Evolutionary conservation across 2,329 filamentous ascomycete species (phyloP), one percentile per base, ranked within the genome.

Genomic region (Penicillium sp.): DNA sequence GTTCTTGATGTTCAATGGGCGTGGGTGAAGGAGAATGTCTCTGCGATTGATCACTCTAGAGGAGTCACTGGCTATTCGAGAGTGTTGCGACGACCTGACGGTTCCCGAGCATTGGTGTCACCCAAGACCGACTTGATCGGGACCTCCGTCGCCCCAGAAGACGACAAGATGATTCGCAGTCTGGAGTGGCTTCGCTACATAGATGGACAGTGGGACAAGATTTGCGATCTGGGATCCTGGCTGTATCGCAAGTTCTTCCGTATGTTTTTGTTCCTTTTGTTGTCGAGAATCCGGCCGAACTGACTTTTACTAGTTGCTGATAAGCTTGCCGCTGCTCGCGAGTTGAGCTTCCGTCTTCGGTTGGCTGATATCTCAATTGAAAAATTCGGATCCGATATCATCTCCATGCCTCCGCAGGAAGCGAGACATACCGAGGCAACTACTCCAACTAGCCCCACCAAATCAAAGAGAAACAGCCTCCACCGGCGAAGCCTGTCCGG

Each of bases 161-260:
- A 88, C 56, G 87, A 93, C 59, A 84, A 88, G 33, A 80, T 96
- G 49, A 90, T 97, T 43, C 83, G 88, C 54, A 86, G 89, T 36
- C 76, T 97, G 56, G 89, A 95, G 68, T 97, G 93, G 92, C 87
- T 93, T 70, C 77, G 90, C 55, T 81, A 90, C 53, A 82, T 93
- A 9, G 84, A 88, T 47, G 87, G 84, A 12, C 82, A 89, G 52
- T 92, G 88, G 87, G 78, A 82, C 16, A 80, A 87, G 55, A 86
- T 90, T 22, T 90, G 93, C 65, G 75, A 78, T 17, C 80, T 85
- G 53, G 86, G 90, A 40, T 83, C 84, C 30, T 82, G 85, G 64
- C 82, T 92, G n/a, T 90, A 96, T 75, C 89, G 89, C 67, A 86
- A 87, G 58, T 91, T 97, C 67, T 81, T 96, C 44, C 82, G 91